These are phyloP conservation scores for Neonectria faginata DNA, from an alignment of 2,329 filamentous ascomycete species.

Conservation along the genomic window DNA sequence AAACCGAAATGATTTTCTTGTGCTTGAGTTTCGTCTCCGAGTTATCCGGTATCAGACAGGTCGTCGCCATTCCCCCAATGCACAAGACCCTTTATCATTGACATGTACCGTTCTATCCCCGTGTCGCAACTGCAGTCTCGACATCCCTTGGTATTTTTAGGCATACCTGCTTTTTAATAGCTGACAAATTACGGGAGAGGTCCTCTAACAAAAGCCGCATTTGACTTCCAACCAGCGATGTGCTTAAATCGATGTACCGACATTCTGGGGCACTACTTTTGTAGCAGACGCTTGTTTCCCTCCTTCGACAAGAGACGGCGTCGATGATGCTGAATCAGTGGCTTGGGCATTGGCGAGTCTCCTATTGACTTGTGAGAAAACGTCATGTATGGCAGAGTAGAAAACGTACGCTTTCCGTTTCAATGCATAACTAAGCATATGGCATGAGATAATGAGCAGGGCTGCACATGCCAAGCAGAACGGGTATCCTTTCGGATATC, in stretches of 20 bases:
- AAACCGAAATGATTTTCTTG: no score
- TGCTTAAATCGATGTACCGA: background rate
- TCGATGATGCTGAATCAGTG: slow-evolving; percentile 4
- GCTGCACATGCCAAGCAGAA: slow-evolving; percentile 53
- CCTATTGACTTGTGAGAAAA: slow-evolving; percentile 1
- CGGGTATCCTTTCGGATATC: slow-evolving; percentile 57
- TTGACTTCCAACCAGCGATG: background rate
- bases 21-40: no score
- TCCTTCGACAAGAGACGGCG: slow-evolving; percentile 12
- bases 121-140: no score
- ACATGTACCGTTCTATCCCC: no score
- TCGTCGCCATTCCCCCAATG: no score
- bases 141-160: no score
- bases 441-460: slow-evolving; percentile 42
- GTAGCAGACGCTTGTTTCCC: slow-evolving; percentile 11
- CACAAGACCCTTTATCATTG: no score
- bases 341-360: slow-evolving; percentile 5
- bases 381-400: fast-evolving
- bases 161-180: no score
- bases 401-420: slow-evolving; percentile 40
- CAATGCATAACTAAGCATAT: slow-evolving; percentile 39
- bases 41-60: no score
- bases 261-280: background rate
- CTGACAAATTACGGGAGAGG: no score
- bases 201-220: background rate